These are phyloP conservation scores for Aspergillus wentii DNA, from an alignment of 495 filamentous ascomycete species.

Conservation along the genomic window DNA sequence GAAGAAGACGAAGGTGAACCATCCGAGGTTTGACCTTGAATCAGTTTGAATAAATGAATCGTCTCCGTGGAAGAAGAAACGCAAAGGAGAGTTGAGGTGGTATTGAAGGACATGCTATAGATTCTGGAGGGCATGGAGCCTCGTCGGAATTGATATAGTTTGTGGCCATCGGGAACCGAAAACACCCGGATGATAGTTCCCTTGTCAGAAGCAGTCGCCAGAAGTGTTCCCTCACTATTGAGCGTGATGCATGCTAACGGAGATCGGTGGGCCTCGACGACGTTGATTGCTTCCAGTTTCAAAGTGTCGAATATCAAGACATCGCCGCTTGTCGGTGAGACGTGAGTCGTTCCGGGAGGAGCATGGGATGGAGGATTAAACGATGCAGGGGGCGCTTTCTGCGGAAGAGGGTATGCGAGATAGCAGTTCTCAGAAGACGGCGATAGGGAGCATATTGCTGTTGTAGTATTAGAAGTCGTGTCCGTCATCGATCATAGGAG, in stretches of 20 bases:
- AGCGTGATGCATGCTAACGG: slow-evolving; percentile 84
- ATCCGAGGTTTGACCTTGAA: slow-evolving; percentile 27
- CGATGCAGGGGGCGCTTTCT: slow-evolving; percentile 62
- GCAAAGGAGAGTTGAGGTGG: slow-evolving; percentile 85
- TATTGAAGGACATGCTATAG: slow-evolving; percentile 99
- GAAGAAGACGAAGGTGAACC: slow-evolving; percentile 26
- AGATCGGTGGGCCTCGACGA: slow-evolving; percentile 89
- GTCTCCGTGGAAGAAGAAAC: slow-evolving; percentile 96
- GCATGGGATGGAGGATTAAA: slow-evolving; percentile 73
- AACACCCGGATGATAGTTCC: slow-evolving; percentile 97
- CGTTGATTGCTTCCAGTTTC: slow-evolving; percentile 84
- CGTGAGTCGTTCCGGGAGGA: slow-evolving; percentile 66
- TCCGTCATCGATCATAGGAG: slow-evolving; percentile 4
- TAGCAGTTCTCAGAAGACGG: slow-evolving; percentile 95
- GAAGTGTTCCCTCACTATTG: slow-evolving; percentile 86
- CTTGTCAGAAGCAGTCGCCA: slow-evolving; percentile 94
- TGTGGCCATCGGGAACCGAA: slow-evolving; percentile 79
- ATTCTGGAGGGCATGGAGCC: slow-evolving; percentile 92
- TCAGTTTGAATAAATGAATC: slow-evolving; percentile 90
- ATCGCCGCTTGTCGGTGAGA: slow-evolving; percentile 83
- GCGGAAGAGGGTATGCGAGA: slow-evolving; percentile 87
- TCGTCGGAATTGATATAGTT: slow-evolving; percentile 90
- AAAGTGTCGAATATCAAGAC: slow-evolving; percentile 87
- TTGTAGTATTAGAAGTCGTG: slow-evolving; percentile 7
- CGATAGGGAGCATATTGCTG: slow-evolving; percentile 86